phyloP scores from a whole-genome alignment of 495 filamentous ascomycete species.

The Wilcoxina mikolae region DNA sequence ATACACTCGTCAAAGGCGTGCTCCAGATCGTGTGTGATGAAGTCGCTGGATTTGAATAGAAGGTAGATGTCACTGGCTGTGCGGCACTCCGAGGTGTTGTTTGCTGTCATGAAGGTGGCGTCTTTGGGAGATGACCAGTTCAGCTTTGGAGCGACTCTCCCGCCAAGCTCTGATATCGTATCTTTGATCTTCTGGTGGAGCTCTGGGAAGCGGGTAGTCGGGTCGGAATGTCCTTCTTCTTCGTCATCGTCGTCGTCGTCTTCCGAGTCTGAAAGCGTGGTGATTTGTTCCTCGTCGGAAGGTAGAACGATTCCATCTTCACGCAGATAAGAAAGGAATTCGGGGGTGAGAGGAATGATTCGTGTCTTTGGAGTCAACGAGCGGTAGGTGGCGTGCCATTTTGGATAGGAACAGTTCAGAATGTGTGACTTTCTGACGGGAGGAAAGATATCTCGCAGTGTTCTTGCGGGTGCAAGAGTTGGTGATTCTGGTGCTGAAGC shows the following conservation, averaged over 20 bases:
- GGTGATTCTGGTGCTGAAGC: neutral
- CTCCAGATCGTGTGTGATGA: constrained; percentile 85
- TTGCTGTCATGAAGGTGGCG: constrained; percentile 83
- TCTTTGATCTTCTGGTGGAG: constrained; percentile 61
- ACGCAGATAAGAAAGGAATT: constrained; percentile 75
- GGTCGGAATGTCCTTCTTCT: constrained; percentile 22
- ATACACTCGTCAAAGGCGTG: constrained; percentile 76
- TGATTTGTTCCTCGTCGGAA: constrained; percentile 34
- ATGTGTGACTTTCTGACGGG: constrained; percentile 75
- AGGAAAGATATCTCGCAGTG: constrained; percentile 43
- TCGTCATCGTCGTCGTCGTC: constrained; percentile 36
- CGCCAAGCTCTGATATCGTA: constrained; percentile 64
- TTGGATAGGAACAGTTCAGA: constrained; percentile 82
- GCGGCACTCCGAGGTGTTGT: constrained; percentile 79
- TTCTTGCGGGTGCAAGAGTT: constrained; percentile 36
- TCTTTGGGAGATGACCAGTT: constrained; percentile 98
- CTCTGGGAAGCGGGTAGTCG: constrained; percentile 40
- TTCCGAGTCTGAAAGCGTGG: constrained; percentile 28
- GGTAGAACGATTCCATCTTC: constrained; percentile 87
- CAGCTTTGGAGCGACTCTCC: constrained; percentile 74
- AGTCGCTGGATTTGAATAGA: constrained; percentile 80
- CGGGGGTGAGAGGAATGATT: constrained; percentile 54
- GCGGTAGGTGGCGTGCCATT: constrained; percentile 72
- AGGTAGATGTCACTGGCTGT: constrained; percentile 83
- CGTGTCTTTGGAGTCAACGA: constrained; percentile 67